These are phyloP conservation scores for Dissophora ornata DNA, from an alignment of 192 early-diverging fungal species.

Conservation along the genomic window DNA sequence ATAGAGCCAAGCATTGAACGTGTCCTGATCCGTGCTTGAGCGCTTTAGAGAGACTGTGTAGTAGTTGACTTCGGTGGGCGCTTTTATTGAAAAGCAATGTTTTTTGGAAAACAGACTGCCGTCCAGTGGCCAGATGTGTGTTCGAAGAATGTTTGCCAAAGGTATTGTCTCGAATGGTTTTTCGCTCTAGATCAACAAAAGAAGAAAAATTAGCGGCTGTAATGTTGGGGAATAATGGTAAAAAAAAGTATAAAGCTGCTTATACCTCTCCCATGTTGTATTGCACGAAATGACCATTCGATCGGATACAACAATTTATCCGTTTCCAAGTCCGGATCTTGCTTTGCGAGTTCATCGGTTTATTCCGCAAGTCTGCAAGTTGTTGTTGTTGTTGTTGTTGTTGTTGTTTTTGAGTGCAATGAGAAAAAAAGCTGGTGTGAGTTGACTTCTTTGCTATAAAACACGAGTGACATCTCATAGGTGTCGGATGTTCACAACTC, in stretches of 20 bases:
- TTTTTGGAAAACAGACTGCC: slow-evolving; percentile 44
- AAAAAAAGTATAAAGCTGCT: no score
- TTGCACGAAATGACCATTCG: slow-evolving; percentile 44
- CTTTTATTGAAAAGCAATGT: slow-evolving; percentile 45
- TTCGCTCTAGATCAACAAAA: slow-evolving; percentile 13
- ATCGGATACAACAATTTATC: slow-evolving; percentile 34
- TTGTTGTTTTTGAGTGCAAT: no score
- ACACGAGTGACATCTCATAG: no score
- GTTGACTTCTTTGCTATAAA: no score
- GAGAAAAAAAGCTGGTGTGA: no score
- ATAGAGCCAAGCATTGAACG: slow-evolving; percentile 41
- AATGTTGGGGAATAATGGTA: no score
- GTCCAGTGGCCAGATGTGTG: slow-evolving; percentile 45
- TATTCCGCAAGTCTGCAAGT: slow-evolving; percentile 17
- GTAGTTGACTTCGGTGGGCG: slow-evolving; percentile 38
- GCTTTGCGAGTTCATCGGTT: slow-evolving; percentile 21
- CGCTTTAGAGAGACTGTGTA: slow-evolving; percentile 40
- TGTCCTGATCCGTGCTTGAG: slow-evolving; percentile 37
- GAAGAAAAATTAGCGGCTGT: neutral
- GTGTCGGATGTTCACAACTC: neutral
- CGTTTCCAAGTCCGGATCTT: slow-evolving; percentile 39
- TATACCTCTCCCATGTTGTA: slow-evolving; percentile 45
- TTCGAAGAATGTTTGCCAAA: slow-evolving; percentile 37
- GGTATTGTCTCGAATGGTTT: slow-evolving; percentile 52
- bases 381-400: no score